Evolutionary conservation across 176 grass and related monocot genomes (phyloP).

Genomic region (Cenchrus americanus): DNA sequence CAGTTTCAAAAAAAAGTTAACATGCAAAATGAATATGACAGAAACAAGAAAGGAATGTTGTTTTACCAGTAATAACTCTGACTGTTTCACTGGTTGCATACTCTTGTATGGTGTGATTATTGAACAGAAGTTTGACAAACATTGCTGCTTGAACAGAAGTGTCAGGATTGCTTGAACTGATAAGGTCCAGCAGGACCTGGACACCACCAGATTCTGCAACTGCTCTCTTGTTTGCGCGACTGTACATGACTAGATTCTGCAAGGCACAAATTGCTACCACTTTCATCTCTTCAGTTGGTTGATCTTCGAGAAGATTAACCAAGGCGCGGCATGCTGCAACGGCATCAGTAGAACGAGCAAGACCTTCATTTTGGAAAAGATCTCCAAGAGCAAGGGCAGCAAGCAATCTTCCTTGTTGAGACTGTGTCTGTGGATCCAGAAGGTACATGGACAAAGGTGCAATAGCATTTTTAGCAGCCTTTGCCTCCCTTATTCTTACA

Average conservation of each 20-base stretch:
- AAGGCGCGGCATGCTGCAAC: constrained; percentile 96
- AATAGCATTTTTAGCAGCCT: constrained; percentile 97
- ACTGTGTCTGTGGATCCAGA: constrained; percentile 97
- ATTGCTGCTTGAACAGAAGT: constrained; percentile 99
- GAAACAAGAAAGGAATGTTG: constrained; percentile 26
- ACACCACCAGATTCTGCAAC: constrained; percentile 99
- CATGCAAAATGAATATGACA: constrained; percentile 12
- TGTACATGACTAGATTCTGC: constrained; percentile 99
- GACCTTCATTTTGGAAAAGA: constrained; percentile 97
- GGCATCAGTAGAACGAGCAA: constrained; percentile 91
- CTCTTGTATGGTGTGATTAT: constrained; percentile 98
- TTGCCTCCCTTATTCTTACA: constrained; percentile 96
- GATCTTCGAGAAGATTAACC: constrained; percentile 99
- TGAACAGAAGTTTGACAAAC: constrained; percentile 98
- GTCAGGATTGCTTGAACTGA: constrained; percentile 99
- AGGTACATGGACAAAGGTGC: constrained; percentile 99
- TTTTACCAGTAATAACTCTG: constrained; percentile 93
- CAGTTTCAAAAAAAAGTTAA: background rate
- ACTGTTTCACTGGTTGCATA: constrained; percentile 99
- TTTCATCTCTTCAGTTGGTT: constrained; percentile 99
- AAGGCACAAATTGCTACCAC: constrained; percentile 98
- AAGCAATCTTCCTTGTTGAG: constrained; percentile 95
- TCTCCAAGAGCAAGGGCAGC: constrained; percentile 97
- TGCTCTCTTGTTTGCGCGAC: constrained; percentile 96
- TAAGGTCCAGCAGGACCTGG: constrained; percentile 94